Evolutionary conservation across 1,139 yeast species (phyloP).

Genomic region (Candida gigantensis): DNA sequence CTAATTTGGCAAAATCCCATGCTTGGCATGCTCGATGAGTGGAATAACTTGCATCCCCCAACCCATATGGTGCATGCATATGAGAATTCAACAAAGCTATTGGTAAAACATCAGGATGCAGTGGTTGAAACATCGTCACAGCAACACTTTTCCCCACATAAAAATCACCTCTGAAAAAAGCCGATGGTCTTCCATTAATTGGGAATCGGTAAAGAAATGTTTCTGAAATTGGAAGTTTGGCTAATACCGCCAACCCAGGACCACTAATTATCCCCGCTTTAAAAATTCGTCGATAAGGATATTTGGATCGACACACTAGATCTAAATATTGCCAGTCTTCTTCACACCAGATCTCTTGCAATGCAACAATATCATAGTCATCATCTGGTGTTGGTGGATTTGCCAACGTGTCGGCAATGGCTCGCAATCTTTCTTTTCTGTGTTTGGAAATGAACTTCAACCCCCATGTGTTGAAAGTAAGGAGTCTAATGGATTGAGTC

Average conservation of each 20-base stretch:
- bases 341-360: conserved; percentile 92
- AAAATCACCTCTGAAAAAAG: conserved; percentile 96
- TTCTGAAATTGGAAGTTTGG: conserved; percentile 79
- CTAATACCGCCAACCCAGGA: conserved; percentile 86
- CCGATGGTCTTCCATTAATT: conserved; percentile 91
- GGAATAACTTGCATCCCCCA: conserved; percentile 85
- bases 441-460: conserved; percentile 75
- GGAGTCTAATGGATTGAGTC: conserved; percentile 38
- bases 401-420: conserved; percentile 71
- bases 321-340: conserved; percentile 76
- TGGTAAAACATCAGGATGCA: conserved; percentile 46
- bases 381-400: conserved; percentile 34
- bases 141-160: conserved; percentile 91
- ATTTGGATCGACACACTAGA: conserved; percentile 41
- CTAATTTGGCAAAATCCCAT: conserved; percentile 83
- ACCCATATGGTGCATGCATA: conserved; percentile 95
- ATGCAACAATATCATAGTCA: conserved; percentile 78
- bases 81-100: conserved; percentile 87
- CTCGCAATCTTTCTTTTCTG: conserved; percentile 63
- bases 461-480: conserved; percentile 88
- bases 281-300: conserved; percentile 70
- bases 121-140: conserved; percentile 64
- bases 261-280: conserved; percentile 87
- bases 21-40: conserved; percentile 96
- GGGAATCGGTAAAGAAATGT: conserved; percentile 84